These are phyloP conservation scores for Phlegmacium glaucopus DNA, from an alignment of 768 basidiomycete species.

Conservation along the genomic window DNA sequence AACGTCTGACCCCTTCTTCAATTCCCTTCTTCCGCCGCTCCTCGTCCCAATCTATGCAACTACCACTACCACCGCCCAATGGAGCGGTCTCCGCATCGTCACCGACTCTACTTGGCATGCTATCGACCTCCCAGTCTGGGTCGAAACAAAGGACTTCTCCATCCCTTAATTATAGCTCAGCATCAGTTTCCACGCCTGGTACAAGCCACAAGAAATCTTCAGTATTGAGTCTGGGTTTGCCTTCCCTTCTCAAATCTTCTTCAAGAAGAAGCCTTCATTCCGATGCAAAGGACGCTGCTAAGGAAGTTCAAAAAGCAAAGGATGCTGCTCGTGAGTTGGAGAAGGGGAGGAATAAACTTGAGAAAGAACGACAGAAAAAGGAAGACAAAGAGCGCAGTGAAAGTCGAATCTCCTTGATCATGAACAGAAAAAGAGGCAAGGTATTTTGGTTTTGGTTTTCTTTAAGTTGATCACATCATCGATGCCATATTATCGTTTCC, in stretches of 20 bases:
- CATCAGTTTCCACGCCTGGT: constrained; percentile 53
- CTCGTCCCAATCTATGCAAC: constrained; percentile 83
- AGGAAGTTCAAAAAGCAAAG: constrained; percentile 38
- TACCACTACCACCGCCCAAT: constrained; percentile 42
- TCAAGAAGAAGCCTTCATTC: constrained; percentile 79
- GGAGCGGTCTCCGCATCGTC: constrained; percentile 48
- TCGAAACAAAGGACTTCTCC: constrained; percentile 48
- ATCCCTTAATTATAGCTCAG: constrained; percentile 46
- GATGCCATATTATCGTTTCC: constrained; percentile 14
- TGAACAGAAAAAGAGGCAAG: constrained; percentile 90
- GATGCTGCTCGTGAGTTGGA: constrained; percentile 44
- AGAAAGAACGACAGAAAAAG: constrained; percentile 58
- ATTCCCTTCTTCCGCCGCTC: constrained; percentile 94
- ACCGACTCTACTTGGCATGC: constrained; percentile 25
- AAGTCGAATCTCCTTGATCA: constrained; percentile 83
- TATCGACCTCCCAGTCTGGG: constrained; percentile 38
- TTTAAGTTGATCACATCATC: not conserved
- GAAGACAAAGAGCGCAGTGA: constrained; percentile 89
- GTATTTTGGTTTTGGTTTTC: constrained; percentile 37
- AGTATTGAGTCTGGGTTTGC: constrained; percentile 75
- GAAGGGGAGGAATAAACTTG: constrained; percentile 42
- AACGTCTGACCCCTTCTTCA: constrained; percentile 85
- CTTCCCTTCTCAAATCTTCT: constrained; percentile 81
- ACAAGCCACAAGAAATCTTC: constrained; percentile 77
- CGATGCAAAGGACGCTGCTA: constrained; percentile 55